These are phyloP conservation scores for Pseudopyricularia javanii DNA, from an alignment of 2,329 filamentous ascomycete species.

Conservation along the genomic window DNA sequence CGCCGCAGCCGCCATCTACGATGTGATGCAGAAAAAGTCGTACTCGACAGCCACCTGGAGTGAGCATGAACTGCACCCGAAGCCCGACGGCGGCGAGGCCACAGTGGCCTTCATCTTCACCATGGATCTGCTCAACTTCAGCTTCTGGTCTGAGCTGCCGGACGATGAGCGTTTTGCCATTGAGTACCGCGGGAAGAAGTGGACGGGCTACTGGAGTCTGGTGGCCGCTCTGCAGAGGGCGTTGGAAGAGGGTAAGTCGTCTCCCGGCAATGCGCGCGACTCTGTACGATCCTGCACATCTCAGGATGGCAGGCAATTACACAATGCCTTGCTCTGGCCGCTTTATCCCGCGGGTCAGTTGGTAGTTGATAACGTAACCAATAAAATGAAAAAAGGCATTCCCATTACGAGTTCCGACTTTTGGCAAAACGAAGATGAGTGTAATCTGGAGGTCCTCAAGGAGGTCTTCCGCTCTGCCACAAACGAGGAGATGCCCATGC, in stretches of 20 bases:
- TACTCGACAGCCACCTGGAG: constrained; percentile 85
- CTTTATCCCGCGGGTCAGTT: neutral
- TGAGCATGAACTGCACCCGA: constrained; percentile 80
- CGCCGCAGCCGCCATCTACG: constrained; percentile 68
- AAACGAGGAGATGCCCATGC: constrained; percentile 74
- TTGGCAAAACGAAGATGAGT: constrained; percentile 68
- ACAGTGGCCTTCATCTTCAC: constrained; percentile 91
- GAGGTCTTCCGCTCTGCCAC: constrained; percentile 81
- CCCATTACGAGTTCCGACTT: constrained; percentile 82
- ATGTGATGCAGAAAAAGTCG: constrained; percentile 68
- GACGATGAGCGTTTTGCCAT: constrained; percentile 69
- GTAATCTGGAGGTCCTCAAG: constrained; percentile 58
- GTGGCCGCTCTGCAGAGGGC: constrained; percentile 80
- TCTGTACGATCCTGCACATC: neutral
- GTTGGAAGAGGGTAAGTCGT: constrained; percentile 62
- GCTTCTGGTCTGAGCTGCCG: constrained; percentile 73
- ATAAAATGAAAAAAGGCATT: constrained; percentile 41
- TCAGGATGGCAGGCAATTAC: neutral
- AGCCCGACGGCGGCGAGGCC: constrained; percentile 37
- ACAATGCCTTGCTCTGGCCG: neutral
- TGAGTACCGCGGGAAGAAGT: constrained; percentile 66
- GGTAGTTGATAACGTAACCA: constrained; percentile 6
- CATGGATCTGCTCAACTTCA: constrained; percentile 95
- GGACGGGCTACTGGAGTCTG: constrained; percentile 94
- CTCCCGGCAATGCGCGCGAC: neutral